phyloP scores from a whole-genome alignment of 768 basidiomycete species.

The Xanthoconium purpureum region DNA sequence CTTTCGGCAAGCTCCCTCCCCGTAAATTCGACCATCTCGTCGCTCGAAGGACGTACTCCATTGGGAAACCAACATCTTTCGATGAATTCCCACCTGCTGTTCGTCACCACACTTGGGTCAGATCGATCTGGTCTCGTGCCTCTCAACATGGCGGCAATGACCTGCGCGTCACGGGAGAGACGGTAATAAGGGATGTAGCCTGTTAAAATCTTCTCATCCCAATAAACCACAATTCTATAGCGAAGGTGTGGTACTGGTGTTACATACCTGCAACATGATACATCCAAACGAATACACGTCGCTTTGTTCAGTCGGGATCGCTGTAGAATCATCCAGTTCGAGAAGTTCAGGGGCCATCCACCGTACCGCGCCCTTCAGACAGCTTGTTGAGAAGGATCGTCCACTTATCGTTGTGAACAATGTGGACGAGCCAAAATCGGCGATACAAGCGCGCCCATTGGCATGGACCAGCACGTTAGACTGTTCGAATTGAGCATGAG shows the following conservation, averaged over 20 bases:
- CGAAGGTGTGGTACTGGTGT: not conserved
- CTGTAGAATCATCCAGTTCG: not conserved
- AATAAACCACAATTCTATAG: not conserved
- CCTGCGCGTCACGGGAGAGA: not conserved
- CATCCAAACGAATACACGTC: constrained; percentile 10
- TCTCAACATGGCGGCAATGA: not conserved
- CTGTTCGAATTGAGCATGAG: not conserved
- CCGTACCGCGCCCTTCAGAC: not conserved
- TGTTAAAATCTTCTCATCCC: not conserved
- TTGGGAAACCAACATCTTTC: not conserved
- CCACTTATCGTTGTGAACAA: not conserved
- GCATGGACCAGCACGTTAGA: not conserved
- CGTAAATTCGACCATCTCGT: not conserved
- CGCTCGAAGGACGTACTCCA: not conserved
- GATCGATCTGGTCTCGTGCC: not conserved
- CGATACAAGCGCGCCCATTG: not conserved
- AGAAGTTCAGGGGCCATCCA: constrained; percentile 5
- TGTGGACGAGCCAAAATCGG: constrained; percentile 7
- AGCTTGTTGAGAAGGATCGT: not conserved
- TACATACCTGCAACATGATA: constrained; percentile 12
- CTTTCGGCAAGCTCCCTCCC: not conserved
- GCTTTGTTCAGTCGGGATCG: not conserved
- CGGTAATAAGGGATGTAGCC: constrained; percentile 2
- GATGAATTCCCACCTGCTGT: not conserved
- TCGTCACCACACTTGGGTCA: not conserved